These are phyloP conservation scores for Glycyrrhiza uralensis DNA, from an alignment of 306 rosid genomes.

Conservation along the genomic window DNA sequence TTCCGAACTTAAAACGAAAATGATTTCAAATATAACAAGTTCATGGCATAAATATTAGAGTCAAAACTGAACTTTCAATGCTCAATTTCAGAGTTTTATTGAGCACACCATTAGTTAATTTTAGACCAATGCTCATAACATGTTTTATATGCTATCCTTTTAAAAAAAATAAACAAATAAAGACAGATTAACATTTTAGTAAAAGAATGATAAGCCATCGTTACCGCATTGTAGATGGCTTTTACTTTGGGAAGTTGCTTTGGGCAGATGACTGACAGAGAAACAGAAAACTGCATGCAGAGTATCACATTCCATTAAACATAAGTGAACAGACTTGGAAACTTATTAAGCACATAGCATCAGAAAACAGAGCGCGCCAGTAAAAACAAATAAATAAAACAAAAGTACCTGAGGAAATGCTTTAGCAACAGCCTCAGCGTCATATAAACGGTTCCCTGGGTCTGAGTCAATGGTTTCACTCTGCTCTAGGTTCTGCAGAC, in stretches of 20 bases:
- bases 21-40: not conserved
- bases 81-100: not conserved
- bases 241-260: constrained; percentile 81
- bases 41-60: not conserved
- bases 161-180: not conserved
- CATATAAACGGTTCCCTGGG: constrained; percentile 64
- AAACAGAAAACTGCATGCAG: constrained; percentile 71
- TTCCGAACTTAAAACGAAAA: not conserved
- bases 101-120: constrained; percentile 5
- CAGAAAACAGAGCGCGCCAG: not conserved
- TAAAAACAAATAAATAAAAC: constrained; percentile 9
- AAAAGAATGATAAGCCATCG: constrained; percentile 6
- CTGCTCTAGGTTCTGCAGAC: constrained; percentile 70
- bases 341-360: not conserved
- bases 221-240: constrained; percentile 84
- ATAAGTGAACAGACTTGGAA: not conserved
- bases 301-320: constrained; percentile 19
- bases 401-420: constrained; percentile 73
- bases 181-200: constrained; percentile 2
- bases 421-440: constrained; percentile 90
- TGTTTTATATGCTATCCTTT: not conserved
- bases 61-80: not conserved
- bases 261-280: constrained; percentile 89
- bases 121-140: not conserved
- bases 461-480: constrained; percentile 68